These are phyloP conservation scores for Medicago truncatula DNA, from an alignment of 306 rosid genomes.

Conservation along the genomic window MtrunA17r5.0-ANR NC_053049.1:35129501-35130000, in stretches of 20 bases:
- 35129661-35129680: conserved; percentile 19
- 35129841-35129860: not conserved
- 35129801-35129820: not conserved
- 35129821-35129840: conserved; percentile 5
- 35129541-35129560: conserved; percentile 76
- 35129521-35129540: conserved; percentile 93
- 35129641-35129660: conserved; percentile 12
- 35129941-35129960: conserved; percentile 6
- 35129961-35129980: not conserved
- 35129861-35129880: not conserved
- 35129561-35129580: conserved; percentile 24
- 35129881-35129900: conserved; percentile 7
- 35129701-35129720: conserved; percentile 3
- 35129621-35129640: conserved; percentile 19
- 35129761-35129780: not conserved
- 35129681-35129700: conserved; percentile 13
- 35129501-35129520: conserved; percentile 83
- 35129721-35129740: conserved; percentile 3
- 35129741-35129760: conserved; percentile 1
- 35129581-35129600: conserved; percentile 25
- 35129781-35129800: conserved; percentile 2
- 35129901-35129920: not conserved
- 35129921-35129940: conserved; percentile 24
- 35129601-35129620: conserved; percentile 23
- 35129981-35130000: not conserved